Evolutionary conservation across 2,329 filamentous ascomycete genomes (phyloP).

Genomic region (Penicillium sp.): DNA sequence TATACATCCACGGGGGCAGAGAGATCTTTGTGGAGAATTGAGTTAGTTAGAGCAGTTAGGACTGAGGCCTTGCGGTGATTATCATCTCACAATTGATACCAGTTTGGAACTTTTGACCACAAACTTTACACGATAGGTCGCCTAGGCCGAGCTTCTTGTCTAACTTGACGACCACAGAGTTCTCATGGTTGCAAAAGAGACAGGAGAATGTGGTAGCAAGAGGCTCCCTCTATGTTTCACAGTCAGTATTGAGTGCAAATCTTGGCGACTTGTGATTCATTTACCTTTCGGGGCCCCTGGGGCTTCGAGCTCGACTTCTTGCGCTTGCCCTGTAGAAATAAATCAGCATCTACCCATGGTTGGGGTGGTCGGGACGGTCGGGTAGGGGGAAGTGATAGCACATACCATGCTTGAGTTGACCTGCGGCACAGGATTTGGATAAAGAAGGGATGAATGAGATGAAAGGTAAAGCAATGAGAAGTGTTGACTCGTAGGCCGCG

Average conservation of each 20-base stretch:
- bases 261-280: constrained; percentile 10
- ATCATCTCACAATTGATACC: constrained; percentile 76
- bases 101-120: constrained; percentile 89
- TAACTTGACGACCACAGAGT: constrained; percentile 82
- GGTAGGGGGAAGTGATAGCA: not conserved
- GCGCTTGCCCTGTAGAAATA: constrained; percentile 70
- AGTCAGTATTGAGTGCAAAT: constrained; percentile 14
- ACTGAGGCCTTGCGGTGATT: not conserved
- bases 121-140: constrained; percentile 83
- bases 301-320: constrained; percentile 82
- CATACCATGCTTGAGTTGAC: constrained; percentile 13
- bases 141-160: constrained; percentile 91
- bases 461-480: constrained; percentile 11
- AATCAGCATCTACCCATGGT: not conserved
- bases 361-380: not conserved
- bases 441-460: not conserved
- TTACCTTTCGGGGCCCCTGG: constrained; percentile 76
- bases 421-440: not conserved
- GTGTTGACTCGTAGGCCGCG: constrained; percentile 7
- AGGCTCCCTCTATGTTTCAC: constrained; percentile 38
- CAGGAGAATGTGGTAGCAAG: constrained; percentile 82
- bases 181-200: constrained; percentile 98
- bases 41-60: not conserved
- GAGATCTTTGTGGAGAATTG: constrained; percentile 58
- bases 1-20: constrained; percentile 93